Base-by-base conservation (phyloP, 176 grass and related monocot genomes). In the Areca catechu region DNA sequence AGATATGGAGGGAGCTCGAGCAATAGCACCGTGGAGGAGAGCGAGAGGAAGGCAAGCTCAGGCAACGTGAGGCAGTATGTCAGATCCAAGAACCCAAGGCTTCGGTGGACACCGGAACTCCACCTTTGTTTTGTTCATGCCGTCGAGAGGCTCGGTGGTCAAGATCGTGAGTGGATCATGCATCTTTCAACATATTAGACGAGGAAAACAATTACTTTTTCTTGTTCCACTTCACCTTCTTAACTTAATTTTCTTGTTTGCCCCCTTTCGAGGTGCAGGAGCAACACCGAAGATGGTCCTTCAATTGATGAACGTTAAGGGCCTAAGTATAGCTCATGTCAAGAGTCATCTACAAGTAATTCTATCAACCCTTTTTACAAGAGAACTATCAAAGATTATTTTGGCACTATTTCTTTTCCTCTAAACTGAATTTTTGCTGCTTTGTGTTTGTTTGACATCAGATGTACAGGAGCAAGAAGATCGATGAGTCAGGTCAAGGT, bases 391-490 rank as follows among this genome's bases (percentile, higher is more conserved):
- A 43, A 43, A 43, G 9, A 7, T 43, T 43, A 43, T 43, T 43
- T 43, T 43, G 34, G 34, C 7, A 9, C 34, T 43, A 43, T 43
- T 43, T 43, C 34, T 43, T 43, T 43, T 43, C 34, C 10, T 43
- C 1, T 43, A 12, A 43, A 43, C 34, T 43, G 34, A 12, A 43
- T 43, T 43, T 43, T 43, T 43, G 34, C 14, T 43, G 34, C 34
- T 29, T 29, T 4, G 27, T 29, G 34, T 43, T 43, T 43, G 34
- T 0, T 43, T 12, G 34, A 10, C 1, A 43, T 28, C 70, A 89
- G 86, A 89, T 89, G 86, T 89, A 89, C 14, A 81, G 86, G 49
- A 81, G 86, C 71, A 89, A 85, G 63, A 85, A 85, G 70, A 71
- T 89, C 3, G 81, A 85, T 12, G 81, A 78, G 5, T 85, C 81